Evolutionary conservation across 345 rosid genomes (phyloP), one percentile per base, ranked within the genome.

Genomic region (Pelargonium nanum): DNA sequence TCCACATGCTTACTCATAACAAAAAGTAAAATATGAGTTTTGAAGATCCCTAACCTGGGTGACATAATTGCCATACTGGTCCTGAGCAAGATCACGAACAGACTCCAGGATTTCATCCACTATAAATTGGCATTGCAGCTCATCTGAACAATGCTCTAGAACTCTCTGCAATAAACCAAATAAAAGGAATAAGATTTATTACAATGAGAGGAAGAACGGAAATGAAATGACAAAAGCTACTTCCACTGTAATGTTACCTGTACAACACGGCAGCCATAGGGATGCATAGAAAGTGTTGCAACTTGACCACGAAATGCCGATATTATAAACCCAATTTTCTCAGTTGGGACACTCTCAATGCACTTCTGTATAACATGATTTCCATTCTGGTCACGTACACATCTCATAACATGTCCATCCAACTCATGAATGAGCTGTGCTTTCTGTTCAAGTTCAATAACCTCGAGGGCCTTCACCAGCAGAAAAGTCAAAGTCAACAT

Each of bases 301-400:
- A 83, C 88, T 66, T 78, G 83, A 55, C 70, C 80, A 55, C 66
- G 81, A 70, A 83, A 80, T 19, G 80, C 69, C 0, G 80, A 59
- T 58, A 78, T 74, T 45, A 80, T 77, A 61, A 80, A 83, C 22
- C 76, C 77, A 26, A 80, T 78, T 17, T 61, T 74, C 17, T 78
- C 88, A 67, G 81, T 85, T 5, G 88, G 85, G 56, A 78, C 74
- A 71, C 88, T 80, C 70, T 83, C 88, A 34, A 83, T 83, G 61
- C 88, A 81, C 76, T 83, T 83, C 75, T 83, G 88, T 60, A 83
- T 74, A 58, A 83, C 88, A 69, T 83, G 88, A 69, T 83, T 83
- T n/a, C 88, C 88, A 71, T 83, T 83, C 75, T 83, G 88, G 63
- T 83, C 88, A 32, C 88, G 88, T 52, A 83, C 85, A 71, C 88